A percentile compares a stretch with the other conserved stretches of the same genome.
Evolutionary conservation across 2,329 filamentous ascomycete species (phyloP).

Genomic region (Cercospora zeina): DNA sequence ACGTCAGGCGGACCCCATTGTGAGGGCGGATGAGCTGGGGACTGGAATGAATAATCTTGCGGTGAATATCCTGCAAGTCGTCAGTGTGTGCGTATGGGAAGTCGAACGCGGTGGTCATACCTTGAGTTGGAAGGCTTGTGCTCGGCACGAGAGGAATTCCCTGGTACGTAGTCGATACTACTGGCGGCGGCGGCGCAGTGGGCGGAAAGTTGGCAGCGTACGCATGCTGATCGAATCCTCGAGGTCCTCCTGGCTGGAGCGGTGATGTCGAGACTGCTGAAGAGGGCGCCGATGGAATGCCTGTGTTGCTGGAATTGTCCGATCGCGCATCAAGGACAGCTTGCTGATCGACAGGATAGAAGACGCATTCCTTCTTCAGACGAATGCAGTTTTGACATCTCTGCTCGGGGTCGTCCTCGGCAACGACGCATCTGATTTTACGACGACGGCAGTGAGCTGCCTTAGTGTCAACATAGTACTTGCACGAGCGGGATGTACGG

Average conservation of each 20-base stretch:
- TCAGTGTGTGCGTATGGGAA: slow-evolving; percentile 2
- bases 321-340: slow-evolving; percentile 34
- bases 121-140: slow-evolving; percentile 14
- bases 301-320: slow-evolving; percentile 28
- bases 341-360: slow-evolving; percentile 73
- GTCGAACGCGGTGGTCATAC: slow-evolving; percentile 4
- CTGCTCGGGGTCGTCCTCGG: slow-evolving; percentile 68
- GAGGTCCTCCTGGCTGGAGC: slow-evolving; percentile 21
- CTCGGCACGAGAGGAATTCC: slow-evolving; percentile 26
- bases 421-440: slow-evolving; percentile 87
- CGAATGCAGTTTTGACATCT: slow-evolving; percentile 92
- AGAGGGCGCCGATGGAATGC: slow-evolving; percentile 30
- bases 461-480: slow-evolving; percentile 26
- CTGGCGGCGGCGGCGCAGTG: slow-evolving; percentile 24
- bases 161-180: slow-evolving; percentile 25
- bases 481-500: slow-evolving; percentile 17
- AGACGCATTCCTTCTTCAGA: slow-evolving; percentile 91
- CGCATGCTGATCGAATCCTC: slow-evolving; percentile 22
- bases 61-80: slow-evolving; percentile 16
- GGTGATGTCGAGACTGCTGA: slow-evolving; percentile 35
- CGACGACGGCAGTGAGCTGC: slow-evolving; percentile 86
- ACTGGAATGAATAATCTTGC: slow-evolving; percentile 13
- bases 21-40: not conserved
- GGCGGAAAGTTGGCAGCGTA: not conserved
- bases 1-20: slow-evolving; percentile 14